Evolutionary conservation across 495 filamentous ascomycete genomes (phyloP).

Genomic region (Ascobolus immersus): DNA sequence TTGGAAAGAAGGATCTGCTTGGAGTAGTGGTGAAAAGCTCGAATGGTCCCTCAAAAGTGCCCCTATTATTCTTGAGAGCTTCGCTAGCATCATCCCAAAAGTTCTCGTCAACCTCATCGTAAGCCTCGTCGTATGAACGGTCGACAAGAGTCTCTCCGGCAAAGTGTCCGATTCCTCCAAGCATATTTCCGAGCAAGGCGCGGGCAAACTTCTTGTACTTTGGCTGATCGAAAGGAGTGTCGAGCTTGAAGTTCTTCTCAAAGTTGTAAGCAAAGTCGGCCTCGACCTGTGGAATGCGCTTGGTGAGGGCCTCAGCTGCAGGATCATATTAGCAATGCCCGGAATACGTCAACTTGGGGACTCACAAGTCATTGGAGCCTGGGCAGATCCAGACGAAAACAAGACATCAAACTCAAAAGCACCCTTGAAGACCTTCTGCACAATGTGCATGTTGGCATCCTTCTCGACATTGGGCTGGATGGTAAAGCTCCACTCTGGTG

Average conservation of each 20-base stretch:
- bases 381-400: conserved; percentile 57
- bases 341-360: conserved; percentile 2
- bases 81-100: conserved; percentile 84
- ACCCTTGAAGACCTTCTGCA: conserved; percentile 84
- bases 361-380: conserved; percentile 31
- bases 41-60: conserved; percentile 50
- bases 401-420: conserved; percentile 84
- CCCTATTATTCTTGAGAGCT: conserved; percentile 14
- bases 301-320: conserved; percentile 38
- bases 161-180: conserved; percentile 91
- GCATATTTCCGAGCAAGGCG: conserved; percentile 78
- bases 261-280: conserved; percentile 51
- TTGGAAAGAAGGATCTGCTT: conserved; percentile 81
- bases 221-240: conserved; percentile 45
- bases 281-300: conserved; percentile 38
- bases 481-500: conserved; percentile 66
- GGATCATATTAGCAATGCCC: conserved; percentile 18
- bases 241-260: conserved; percentile 40
- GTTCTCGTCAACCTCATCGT: conserved; percentile 87
- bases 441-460: conserved; percentile 60
- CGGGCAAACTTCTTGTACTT: conserved; percentile 60
- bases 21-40: conserved; percentile 86
- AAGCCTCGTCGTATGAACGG: conserved; percentile 67
- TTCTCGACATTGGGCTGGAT: conserved; percentile 39
- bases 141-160: conserved; percentile 68